These are phyloP conservation scores for Pezizomycotina sp. DNA, from an alignment of 2,329 filamentous ascomycete species.

Conservation along the genomic window DNA sequence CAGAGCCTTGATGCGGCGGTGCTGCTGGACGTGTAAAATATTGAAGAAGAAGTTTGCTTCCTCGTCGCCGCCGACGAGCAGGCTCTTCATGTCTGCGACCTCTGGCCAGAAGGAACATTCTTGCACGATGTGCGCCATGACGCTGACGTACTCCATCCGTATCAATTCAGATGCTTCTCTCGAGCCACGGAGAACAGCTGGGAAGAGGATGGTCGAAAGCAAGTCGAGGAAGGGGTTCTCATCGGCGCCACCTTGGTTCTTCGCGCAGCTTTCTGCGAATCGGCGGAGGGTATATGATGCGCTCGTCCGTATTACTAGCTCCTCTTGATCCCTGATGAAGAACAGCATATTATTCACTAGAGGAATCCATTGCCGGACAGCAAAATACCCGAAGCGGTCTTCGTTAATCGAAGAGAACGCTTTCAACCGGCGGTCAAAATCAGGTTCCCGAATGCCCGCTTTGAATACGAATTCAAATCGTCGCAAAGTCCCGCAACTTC, in stretches of 20 bases:
- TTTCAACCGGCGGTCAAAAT: constrained; percentile 65
- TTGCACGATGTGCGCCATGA: constrained; percentile 63
- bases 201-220: constrained; percentile 49
- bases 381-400: constrained; percentile 42
- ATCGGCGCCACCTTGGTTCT: constrained; percentile 31
- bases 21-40: constrained; percentile 73
- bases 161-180: constrained; percentile 69
- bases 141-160: constrained; percentile 60
- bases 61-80: constrained; percentile 57
- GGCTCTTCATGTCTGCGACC: constrained; percentile 54
- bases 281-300: constrained; percentile 64
- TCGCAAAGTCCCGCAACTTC: constrained; percentile 54
- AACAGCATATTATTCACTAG: constrained; percentile 79
- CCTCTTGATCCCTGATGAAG: constrained; percentile 70
- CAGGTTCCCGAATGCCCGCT: constrained; percentile 63
- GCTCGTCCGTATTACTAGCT: constrained; percentile 70
- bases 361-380: constrained; percentile 65
- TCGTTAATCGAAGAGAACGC: constrained; percentile 61
- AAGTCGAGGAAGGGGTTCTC: constrained; percentile 40
- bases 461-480: constrained; percentile 64
- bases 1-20: constrained; percentile 69
- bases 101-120: constrained; percentile 51
- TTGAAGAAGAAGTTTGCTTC: constrained; percentile 84
- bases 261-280: constrained; percentile 49
- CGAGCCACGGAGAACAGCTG: constrained; percentile 59